Base-by-base conservation (phyloP, 495 filamentous ascomycete species). In the Podospora sp. region DNA sequence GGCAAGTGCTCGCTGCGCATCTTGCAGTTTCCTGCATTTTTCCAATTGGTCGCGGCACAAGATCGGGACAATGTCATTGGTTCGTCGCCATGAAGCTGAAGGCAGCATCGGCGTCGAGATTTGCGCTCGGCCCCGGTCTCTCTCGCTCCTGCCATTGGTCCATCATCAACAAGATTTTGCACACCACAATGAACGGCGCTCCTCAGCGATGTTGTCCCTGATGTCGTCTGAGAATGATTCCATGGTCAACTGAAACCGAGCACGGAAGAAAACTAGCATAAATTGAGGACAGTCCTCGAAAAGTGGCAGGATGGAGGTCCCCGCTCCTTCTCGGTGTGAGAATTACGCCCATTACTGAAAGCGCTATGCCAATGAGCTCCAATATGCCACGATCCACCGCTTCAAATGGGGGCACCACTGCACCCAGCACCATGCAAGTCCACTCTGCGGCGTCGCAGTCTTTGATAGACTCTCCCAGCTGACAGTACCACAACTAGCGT, bases 71-170 rank as follows among this genome's bases (percentile, higher is more conserved):
- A 26, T 22, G 2, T 55, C 9, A 55, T 55, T 55, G 52, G 52
- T 55, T 55, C 52, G 22, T 55, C 52, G 52, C 25, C 52, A 55
- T 55, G 52, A 26, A 55, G 52, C 25, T 55, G 52, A 55, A 55
- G 52, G 52, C 52, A 24, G 14, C 52, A 6, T 55, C 4, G 5
- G 5, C 14, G 11, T 22, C 52, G 9, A 22, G 7, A 9, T 24
- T 53, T 24, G 52, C 25, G 52, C 52, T 11, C 52, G 52, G 52
- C 9, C n/a, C 52, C 3, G 52, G 22, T 20, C 25, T 26, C 14
- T 22, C 3, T 22, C 9, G 52, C 52, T 55, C 52, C 25, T 55
- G 20, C 20, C 21, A 55, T 55, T 55, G 52, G 52, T 26, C 25
- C 52, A 12, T 55, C 52, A n/a, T 26, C 52, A 55, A 55, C 52